These are phyloP conservation scores for Megacollybia marginata DNA, from an alignment of 768 basidiomycete genomes.

Conservation along the genomic window DNA sequence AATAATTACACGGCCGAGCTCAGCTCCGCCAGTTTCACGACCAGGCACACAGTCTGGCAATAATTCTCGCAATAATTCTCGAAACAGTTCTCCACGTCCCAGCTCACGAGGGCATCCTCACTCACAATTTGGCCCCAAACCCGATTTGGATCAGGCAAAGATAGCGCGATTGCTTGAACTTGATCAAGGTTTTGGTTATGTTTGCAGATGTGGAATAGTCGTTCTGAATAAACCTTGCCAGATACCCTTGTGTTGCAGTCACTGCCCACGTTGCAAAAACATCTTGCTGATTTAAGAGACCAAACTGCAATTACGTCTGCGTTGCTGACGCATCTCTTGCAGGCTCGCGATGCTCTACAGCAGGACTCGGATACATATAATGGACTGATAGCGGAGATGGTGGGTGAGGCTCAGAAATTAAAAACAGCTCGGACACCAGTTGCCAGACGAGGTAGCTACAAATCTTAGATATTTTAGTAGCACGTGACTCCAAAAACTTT, in stretches of 20 bases:
- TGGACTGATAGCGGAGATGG: slow-evolving; percentile 82
- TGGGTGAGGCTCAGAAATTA: slow-evolving; percentile 85
- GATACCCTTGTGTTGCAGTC: slow-evolving; percentile 71
- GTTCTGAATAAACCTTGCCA: slow-evolving; percentile 19
- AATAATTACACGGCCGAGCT: slow-evolving; percentile 76
- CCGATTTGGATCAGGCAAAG: slow-evolving; percentile 59
- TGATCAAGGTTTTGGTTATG: slow-evolving; percentile 47
- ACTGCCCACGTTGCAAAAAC: slow-evolving; percentile 53
- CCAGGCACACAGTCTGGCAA: slow-evolving; percentile 25
- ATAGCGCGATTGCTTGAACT: slow-evolving; percentile 62
- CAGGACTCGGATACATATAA: slow-evolving; percentile 90
- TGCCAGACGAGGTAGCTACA: slow-evolving; percentile 41
- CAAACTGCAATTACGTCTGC: slow-evolving; percentile 73
- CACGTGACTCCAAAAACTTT: not conserved
- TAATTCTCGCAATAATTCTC: slow-evolving; percentile 33
- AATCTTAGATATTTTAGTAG: slow-evolving; percentile 7
- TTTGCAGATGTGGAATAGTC: slow-evolving; percentile 1
- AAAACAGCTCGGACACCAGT: slow-evolving; percentile 48
- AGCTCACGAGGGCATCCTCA: slow-evolving; percentile 34
- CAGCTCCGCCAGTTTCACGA: slow-evolving; percentile 65
- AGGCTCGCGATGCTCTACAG: slow-evolving; percentile 73
- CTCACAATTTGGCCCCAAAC: slow-evolving; percentile 61
- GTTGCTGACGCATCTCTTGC: slow-evolving; percentile 74
- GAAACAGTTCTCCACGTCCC: slow-evolving; percentile 19
- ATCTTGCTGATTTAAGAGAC: slow-evolving; percentile 57